Base-by-base conservation (phyloP, 2,329 filamentous ascomycete species). In the Alternaria ethzedia region DNA sequence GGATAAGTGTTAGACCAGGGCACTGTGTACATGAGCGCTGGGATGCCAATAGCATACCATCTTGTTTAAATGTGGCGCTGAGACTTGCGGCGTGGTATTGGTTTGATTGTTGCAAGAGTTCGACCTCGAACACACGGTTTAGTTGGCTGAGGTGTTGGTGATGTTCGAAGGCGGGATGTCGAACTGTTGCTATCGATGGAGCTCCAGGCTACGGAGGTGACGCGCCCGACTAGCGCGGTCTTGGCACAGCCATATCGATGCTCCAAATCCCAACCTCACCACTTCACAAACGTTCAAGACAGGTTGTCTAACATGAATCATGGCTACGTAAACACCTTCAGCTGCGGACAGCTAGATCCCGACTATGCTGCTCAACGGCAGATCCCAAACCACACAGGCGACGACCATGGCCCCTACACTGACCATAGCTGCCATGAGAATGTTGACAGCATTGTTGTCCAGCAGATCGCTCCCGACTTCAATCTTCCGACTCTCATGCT, bases 371-470 rank as follows among this genome's bases (percentile, higher is more conserved):
- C 67, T 73, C 17, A 76, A 65, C 2, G 78, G 73, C 44, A 76
- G n/a, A n/a, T 70, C 69, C 78, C 75, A 81, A 4, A 75, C 45
- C n/a, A 69, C 25, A 26, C 70, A 72, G 4, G 78, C 73, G 3
- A 64, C 70, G n/a, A 75, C 83, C 88, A 98, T 96, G 5, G 90
- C 91, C 5, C 90, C 88, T 17, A 94, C 68, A 76, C 92, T 97
- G 87, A 97, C 94, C 5, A 85, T 84, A 13, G 88, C 85, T 0
- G 95, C 94, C 95, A 97, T 98, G 60, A 95, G 79, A 61, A 97
- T 88, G 79, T 99, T 99, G 72, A 99, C 94, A 58, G 92, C 91
- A 79, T 99, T 99, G 80, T 99, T 99, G 80, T 97, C 94, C 61
- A 99, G 83, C 65, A 96, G 78, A 77, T 97, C 87, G 82, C 84